Percentiles rank a stretch among this genome's conserved stretches.
phyloP scores from a whole-genome alignment of 2,329 filamentous ascomycete genomes.

The Pseudopithomyces chartarum region DNA sequence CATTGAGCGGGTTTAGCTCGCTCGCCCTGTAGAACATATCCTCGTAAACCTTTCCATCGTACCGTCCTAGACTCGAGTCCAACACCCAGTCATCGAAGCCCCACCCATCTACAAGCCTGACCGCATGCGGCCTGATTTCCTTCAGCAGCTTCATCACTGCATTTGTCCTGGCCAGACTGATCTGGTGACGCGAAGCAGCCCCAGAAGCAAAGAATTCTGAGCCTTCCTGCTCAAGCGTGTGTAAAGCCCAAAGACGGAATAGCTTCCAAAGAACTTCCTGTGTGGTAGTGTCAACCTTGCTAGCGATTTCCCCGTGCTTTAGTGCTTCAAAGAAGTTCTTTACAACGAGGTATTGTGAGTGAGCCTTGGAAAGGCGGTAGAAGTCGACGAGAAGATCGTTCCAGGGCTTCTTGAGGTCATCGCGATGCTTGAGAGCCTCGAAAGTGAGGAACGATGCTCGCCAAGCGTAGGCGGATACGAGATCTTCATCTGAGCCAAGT shows the following conservation, averaged over 20 bases:
- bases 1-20: constrained; percentile 74
- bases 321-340: constrained; percentile 79
- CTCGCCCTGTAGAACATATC: constrained; percentile 76
- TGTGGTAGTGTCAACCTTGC: constrained; percentile 63
- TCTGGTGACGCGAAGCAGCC: constrained; percentile 74
- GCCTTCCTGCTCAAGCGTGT: constrained; percentile 71
- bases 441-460: constrained; percentile 75
- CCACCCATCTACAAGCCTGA: constrained; percentile 75
- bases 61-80: constrained; percentile 71
- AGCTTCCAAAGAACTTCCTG: constrained; percentile 66
- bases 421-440: constrained; percentile 74
- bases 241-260: constrained; percentile 68
- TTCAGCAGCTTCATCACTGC: constrained; percentile 72
- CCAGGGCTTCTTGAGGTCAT: constrained; percentile 75
- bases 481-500: constrained; percentile 70
- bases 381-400: constrained; percentile 79
- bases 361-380: constrained; percentile 74
- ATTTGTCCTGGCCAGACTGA: constrained; percentile 69
- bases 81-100: constrained; percentile 79
- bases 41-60: constrained; percentile 77
- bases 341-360: constrained; percentile 77
- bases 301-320: constrained; percentile 57
- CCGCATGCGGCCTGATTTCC: constrained; percentile 74
- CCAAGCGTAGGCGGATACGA: constrained; percentile 78
- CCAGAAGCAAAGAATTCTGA: constrained; percentile 74